Evolutionary conservation across 2,329 filamentous ascomycete genomes (phyloP).

Genomic region (Cladosporium sp.): DNA sequence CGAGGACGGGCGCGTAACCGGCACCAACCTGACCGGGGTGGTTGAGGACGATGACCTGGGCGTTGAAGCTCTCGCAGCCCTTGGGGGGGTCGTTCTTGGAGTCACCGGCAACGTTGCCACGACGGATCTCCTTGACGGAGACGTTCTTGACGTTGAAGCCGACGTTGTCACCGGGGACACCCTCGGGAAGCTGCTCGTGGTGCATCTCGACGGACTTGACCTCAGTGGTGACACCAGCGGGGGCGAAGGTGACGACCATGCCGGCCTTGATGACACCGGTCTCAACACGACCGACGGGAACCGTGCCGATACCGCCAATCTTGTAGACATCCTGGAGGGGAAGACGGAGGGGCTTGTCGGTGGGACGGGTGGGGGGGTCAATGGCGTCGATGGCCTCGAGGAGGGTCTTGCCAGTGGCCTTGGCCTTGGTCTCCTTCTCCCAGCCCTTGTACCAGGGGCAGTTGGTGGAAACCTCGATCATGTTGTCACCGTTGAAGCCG

Average conservation of each 20-base stretch:
- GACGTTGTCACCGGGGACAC: slow-evolving; percentile 99
- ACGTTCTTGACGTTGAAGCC: slow-evolving; percentile 99
- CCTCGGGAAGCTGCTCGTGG: slow-evolving; percentile 96
- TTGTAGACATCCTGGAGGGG: slow-evolving; percentile 99
- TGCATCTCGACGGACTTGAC: slow-evolving; percentile 99
- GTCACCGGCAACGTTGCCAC: slow-evolving; percentile 99
- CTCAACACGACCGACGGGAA: slow-evolving; percentile 99
- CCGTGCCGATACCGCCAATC: slow-evolving; percentile 99
- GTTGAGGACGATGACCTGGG: slow-evolving; percentile 99
- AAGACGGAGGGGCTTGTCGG: slow-evolving; percentile 99
- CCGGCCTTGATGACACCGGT: slow-evolving; percentile 85
- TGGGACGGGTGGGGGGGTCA: slow-evolving; percentile 85
- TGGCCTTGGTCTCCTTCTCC: slow-evolving; percentile 96
- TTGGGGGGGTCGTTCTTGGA: slow-evolving; percentile 98
- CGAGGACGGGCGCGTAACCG: slow-evolving; percentile 97
- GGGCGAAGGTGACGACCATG: slow-evolving; percentile 97
- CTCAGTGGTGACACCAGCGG: slow-evolving; percentile 99
- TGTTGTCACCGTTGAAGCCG: slow-evolving; percentile 99
- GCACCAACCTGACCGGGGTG: slow-evolving; percentile 99
- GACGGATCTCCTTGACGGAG: slow-evolving; percentile 99
- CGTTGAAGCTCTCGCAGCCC: slow-evolving; percentile 91
- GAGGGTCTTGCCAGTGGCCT: slow-evolving; percentile 91
- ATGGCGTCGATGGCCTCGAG: slow-evolving; percentile 98
- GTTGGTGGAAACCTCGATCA: slow-evolving; percentile 85
- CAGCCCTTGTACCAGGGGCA: slow-evolving; percentile 99